Evolutionary conservation across 108 stramenopile genomes (phyloP).

Genomic region (Cyclotella distinguenda): DNA sequence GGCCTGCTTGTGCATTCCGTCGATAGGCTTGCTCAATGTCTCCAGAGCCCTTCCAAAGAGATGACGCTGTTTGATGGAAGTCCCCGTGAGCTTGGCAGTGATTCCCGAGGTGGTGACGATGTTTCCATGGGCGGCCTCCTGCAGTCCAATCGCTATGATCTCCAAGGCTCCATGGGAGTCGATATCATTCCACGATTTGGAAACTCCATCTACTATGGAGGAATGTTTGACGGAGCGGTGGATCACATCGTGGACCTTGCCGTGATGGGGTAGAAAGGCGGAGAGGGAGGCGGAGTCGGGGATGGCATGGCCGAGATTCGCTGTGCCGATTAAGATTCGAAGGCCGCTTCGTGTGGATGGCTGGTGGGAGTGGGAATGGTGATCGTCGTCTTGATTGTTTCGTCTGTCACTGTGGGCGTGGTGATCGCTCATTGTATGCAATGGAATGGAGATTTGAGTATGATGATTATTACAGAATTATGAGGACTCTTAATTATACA

Average conservation of each 20-base stretch:
- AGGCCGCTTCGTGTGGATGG: constrained; percentile 7
- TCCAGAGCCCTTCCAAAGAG: background rate
- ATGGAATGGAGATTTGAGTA: too few species aligned
- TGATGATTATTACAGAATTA: too few species aligned
- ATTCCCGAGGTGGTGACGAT: background rate
- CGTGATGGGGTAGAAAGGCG: constrained; percentile 57
- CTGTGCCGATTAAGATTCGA: constrained; percentile 30
- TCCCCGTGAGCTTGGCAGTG: constrained; percentile 2
- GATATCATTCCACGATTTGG: background rate
- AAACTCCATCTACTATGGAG: background rate
- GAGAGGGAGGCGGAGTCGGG: constrained; percentile 28
- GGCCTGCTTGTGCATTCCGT: background rate
- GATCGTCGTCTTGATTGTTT: too few species aligned
- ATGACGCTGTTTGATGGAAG: background rate
- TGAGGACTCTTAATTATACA: too few species aligned
- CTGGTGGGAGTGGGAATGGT: too few species aligned
- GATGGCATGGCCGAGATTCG: constrained; percentile 11
- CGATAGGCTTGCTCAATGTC: background rate
- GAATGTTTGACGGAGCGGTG: background rate
- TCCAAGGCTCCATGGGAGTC: constrained; percentile 44
- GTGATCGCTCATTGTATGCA: too few species aligned
- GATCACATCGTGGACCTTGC: constrained; percentile 17
- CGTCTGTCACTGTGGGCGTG: too few species aligned
- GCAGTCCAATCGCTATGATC: constrained; percentile 64
- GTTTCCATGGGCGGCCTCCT: constrained; percentile 54